Evolutionary conservation across 2,329 filamentous ascomycete genomes (phyloP).

Genomic region (Calonectria henricotiae): DNA sequence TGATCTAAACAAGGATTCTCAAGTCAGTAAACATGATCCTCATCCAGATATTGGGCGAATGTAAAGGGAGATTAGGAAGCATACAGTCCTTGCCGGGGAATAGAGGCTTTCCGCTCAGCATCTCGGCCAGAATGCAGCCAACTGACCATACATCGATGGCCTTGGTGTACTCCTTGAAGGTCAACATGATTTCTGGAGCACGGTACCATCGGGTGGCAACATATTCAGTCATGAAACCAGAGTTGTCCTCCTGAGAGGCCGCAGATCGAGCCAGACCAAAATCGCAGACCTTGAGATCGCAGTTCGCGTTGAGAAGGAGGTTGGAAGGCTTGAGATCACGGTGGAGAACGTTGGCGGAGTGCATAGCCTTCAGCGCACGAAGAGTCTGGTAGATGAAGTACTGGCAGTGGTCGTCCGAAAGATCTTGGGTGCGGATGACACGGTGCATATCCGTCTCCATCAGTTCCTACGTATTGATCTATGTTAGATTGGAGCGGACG

Average conservation of each 20-base stretch:
- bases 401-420: constrained; percentile 99
- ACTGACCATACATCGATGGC: constrained; percentile 99
- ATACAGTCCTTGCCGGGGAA: constrained; percentile 99
- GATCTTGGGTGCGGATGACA: constrained; percentile 97
- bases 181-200: constrained; percentile 99
- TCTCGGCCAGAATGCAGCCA: constrained; percentile 97
- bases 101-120: constrained; percentile 97
- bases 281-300: constrained; percentile 98
- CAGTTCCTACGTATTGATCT: constrained; percentile 76
- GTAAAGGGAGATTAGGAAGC: constrained; percentile 57
- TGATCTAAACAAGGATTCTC: constrained; percentile 76
- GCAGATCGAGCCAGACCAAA: constrained; percentile 97
- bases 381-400: constrained; percentile 99
- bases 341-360: constrained; percentile 98
- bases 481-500: background rate
- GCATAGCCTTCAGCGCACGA: constrained; percentile 98
- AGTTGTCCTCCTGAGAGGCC: constrained; percentile 98
- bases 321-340: constrained; percentile 98
- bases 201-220: constrained; percentile 99
- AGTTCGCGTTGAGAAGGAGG: constrained; percentile 96
- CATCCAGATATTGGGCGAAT: background rate
- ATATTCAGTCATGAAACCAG: constrained; percentile 99
- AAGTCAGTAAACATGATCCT: constrained; percentile 30
- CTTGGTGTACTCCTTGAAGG: constrained; percentile 99
- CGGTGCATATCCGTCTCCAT: constrained; percentile 99